Evolutionary conservation across 345 rosid species (phyloP).

Genomic region (rapeseed (Brassica napus)): DNA sequence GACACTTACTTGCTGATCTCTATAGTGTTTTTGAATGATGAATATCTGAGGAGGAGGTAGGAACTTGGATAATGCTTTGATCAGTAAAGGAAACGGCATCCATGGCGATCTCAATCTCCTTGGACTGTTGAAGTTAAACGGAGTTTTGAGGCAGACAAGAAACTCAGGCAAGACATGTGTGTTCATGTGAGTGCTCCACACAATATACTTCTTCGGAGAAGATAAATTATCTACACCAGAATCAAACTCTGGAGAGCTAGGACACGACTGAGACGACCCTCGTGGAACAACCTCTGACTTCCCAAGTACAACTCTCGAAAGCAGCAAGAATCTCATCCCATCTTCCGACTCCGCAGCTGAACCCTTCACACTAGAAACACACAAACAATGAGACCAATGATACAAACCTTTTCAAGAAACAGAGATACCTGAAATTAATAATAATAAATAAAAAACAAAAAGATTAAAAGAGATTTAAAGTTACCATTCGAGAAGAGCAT

Average conservation of each 20-base stretch:
- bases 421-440: too few species aligned
- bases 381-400: neutral
- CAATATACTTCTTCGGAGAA: conserved; percentile 58
- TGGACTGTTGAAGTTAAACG: conserved; percentile 46
- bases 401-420: neutral
- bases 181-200: conserved; percentile 76
- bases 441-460: too few species aligned
- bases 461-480: neutral
- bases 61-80: conserved; percentile 59
- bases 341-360: conserved; percentile 51
- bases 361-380: conserved; percentile 47
- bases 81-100: conserved; percentile 69
- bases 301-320: conserved; percentile 74
- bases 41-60: conserved; percentile 46
- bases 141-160: conserved; percentile 59
- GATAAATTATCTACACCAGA: conserved; percentile 61
- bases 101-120: conserved; percentile 66
- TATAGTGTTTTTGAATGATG: conserved; percentile 53
- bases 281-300: conserved; percentile 58
- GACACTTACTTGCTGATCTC: conserved; percentile 51
- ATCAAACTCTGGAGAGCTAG: conserved; percentile 67
- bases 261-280: conserved; percentile 56
- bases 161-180: conserved; percentile 71
- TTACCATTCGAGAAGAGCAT: conserved; percentile 67
- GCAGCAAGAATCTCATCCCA: conserved; percentile 65